Evolutionary conservation across 352 stramenopile genomes (phyloP).

Genomic region (Phytophthora uliginosa): DNA sequence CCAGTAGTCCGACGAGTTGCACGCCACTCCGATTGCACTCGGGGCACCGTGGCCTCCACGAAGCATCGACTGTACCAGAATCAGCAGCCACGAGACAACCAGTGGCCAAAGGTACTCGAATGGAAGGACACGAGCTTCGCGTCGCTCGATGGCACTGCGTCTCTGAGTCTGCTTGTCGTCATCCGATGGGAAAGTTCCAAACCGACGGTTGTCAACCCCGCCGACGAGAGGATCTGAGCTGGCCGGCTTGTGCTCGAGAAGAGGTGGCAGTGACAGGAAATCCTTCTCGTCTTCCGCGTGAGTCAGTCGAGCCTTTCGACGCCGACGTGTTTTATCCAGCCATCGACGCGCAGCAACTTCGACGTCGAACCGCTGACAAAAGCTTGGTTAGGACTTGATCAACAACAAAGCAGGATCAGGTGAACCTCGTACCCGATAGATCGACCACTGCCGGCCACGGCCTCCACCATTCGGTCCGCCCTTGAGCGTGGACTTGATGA

Average conservation of each 20-base stretch:
- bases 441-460: constrained; percentile 60
- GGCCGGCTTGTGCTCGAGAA: constrained; percentile 29
- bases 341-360: constrained; percentile 66
- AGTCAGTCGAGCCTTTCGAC: constrained; percentile 49
- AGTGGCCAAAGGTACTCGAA: constrained; percentile 65
- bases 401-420: not conserved
- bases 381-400: not conserved
- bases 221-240: constrained; percentile 29
- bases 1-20: constrained; percentile 95
- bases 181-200: constrained; percentile 57
- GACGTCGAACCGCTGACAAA: constrained; percentile 60
- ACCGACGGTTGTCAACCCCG: constrained; percentile 17
- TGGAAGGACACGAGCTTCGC: constrained; percentile 65
- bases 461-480: constrained; percentile 49
- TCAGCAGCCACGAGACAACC: constrained; percentile 72
- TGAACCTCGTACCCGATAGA: constrained; percentile 53
- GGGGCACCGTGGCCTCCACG: constrained; percentile 75
- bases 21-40: constrained; percentile 93
- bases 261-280: constrained; percentile 63
- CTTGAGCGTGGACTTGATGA: constrained; percentile 62
- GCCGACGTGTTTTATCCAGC: constrained; percentile 62
- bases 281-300: constrained; percentile 63
- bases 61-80: constrained; percentile 78
- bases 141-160: constrained; percentile 55
- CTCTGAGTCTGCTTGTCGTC: constrained; percentile 50